Base-by-base conservation (phyloP, 2,329 filamentous ascomycete genomes). In the Metarhizium brunneum region DNA sequence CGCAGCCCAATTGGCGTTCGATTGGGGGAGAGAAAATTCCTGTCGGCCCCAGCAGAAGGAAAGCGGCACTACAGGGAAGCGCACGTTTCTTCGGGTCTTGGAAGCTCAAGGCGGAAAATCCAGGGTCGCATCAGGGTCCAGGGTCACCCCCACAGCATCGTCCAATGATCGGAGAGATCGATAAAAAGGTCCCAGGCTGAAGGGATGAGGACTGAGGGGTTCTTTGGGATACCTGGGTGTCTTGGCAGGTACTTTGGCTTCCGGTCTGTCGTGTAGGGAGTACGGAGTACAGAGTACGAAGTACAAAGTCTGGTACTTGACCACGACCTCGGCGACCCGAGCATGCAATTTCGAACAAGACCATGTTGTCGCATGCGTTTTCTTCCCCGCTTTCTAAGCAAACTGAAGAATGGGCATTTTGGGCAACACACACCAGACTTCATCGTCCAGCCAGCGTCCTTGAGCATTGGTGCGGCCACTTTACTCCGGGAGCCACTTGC, bases 81-180 rank as follows among this genome's bases (percentile, higher is more conserved):
- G 25, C 20, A 48, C 20, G 38, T n/a, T 42, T 6, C 48, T 50
- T n/a, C 13, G 29, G 38, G 30, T 7, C 43, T 43, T 38, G 50
- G 45, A 43, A 38, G 43, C 48, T 32, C 40, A 30, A 40, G 52
- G 25, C 50, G 43, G 52, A 54, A 25, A 53, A 57, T 57, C 58
- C 59, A 69, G 65, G 64, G 68, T 66, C 66, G 60, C 59, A 60
- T 58, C 61, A 60, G 58, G 61, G 60, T 61, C 62, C 55, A 59
- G 60, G 61, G 49, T 55, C 52, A 54, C 5, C 53, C 50, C 36
- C 56, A 51, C 13, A 40, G n/a, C 50, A 54, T 54, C 58, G 54
- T 52, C 69, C 69, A 71, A 70, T 72, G 62, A 71, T 72, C 68
- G 68, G 64, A 38, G 49, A 64, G 68, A 71, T 71, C 65, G 67